Conservation (phyloP, 257 asterid species). For the Lantana camara region DNA sequence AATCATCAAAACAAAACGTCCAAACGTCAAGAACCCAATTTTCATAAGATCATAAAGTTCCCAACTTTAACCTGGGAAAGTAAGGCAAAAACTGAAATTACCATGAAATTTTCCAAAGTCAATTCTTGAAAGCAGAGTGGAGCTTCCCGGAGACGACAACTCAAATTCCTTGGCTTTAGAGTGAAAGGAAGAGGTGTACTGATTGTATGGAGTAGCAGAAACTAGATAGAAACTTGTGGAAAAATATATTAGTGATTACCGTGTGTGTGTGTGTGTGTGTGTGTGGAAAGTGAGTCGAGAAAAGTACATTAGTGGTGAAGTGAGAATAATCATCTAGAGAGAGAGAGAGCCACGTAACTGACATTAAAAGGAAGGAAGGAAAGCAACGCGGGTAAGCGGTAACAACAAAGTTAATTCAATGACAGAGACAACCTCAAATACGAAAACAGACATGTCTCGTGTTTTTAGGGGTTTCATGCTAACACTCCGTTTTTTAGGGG, state of each 20-base stretch:
- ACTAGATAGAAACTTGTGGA: constrained; percentile 18
- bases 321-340: constrained; percentile 22
- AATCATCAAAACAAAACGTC: not conserved
- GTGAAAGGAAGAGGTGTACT: constrained; percentile 9
- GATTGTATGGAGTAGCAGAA: not conserved
- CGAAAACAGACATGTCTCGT: not conserved
- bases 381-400: constrained; percentile 33
- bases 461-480: not conserved
- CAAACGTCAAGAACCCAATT: not conserved
- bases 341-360: constrained; percentile 33
- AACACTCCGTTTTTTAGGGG: too few relatives aligned
- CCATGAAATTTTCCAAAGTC: constrained; percentile 27
- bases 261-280: not conserved
- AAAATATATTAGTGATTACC: constrained; percentile 12
- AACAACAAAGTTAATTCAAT: not conserved
- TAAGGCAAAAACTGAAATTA: constrained; percentile 16
- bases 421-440: not conserved
- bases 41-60: not conserved
- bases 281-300: constrained; percentile 23
- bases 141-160: constrained; percentile 17
- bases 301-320: constrained; percentile 14
- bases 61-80: not conserved
- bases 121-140: constrained; percentile 26
- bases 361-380: constrained; percentile 5
- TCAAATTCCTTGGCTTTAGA: constrained; percentile 14